Evolutionary conservation across 768 basidiomycete species (phyloP), one percentile per base, ranked within the genome.

Genomic region (Agrocybe praecox): DNA sequence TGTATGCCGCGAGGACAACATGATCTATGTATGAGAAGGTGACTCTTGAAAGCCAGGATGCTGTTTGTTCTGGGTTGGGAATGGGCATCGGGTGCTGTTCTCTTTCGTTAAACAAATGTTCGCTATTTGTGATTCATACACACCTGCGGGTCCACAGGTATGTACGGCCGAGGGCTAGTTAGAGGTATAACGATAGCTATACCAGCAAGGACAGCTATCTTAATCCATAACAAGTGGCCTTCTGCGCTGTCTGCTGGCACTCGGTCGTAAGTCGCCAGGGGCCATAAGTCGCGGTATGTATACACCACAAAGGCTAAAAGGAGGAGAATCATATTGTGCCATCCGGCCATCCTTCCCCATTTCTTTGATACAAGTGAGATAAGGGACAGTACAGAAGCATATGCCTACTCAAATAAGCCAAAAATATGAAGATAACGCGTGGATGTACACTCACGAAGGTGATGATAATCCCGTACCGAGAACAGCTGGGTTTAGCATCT

Each of bases 21-120:
- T 75, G 74, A 59, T 89, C 83, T 57, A 89, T 69, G 70, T 78
- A 90, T n/a, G 72, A 68, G 64, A 77, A 88, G 3, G 76, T 63
- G 17, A 79, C 34, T n/a, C 73, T 62, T 2, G 75, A 80, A 33
- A 82, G 65, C 50, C 74, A 61, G 2, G 81, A 79, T 0, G 81
- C 77, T 8, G 80, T 82, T 61, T 84, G 81, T 58, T 85, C 82
- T 0, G 78, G 75, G 53, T 76, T 75, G 5, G 70, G 66, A 18
- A 62, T 59, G 19, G 53, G 43, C 46, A 65, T 63, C 17, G 75
- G 71, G 21, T 78, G 65, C 75, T 78, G 40, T 12, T 17, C 17
- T 9, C 26, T 29, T 9, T 29, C 6, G 10, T 34, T 5, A 26
- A 23, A 8, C 1, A 24, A 12, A 24, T 21, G 14, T n/a, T 40